Evolutionary conservation across 2,329 filamentous ascomycete species (phyloP), one percentile per base, ranked within the genome.

Genomic region (Monascus ruber): DNA sequence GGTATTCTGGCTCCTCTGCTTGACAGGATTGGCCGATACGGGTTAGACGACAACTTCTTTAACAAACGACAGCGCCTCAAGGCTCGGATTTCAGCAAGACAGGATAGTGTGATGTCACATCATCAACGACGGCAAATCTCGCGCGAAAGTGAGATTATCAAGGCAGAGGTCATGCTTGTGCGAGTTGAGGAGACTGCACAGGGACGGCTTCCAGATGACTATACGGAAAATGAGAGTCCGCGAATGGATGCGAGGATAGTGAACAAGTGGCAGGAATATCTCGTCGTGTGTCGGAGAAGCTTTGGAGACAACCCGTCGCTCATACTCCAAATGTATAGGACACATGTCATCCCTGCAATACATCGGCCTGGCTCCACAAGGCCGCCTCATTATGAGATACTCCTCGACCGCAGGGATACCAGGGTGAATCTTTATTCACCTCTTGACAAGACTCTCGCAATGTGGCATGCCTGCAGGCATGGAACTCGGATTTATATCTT

Each of bases 121-220:
- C 50, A 56, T 33, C 53, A 59, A 6, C 56, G 52, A 35, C 55
- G 62, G 37, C 56, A 54, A 26, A 60, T 69, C 24, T 52, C 66
- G 24, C 61, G 66, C 38, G 71, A 77, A 47, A 79, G 79, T 4
- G 71, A 79, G 44, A 74, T 82, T 37, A 64, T 82, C 41, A 81
- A 81, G 56, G 77, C 79, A 58, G 77, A 81, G 52, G 76, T 73
- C 42, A 83, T 83, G 79, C 69, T 83, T 24, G 72, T 82, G 17
- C 69, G 76, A 24, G 69, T 80, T 24, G 79, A 80, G 48, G 65
- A 66, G 32, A 70, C 65, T 5, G 50, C 65, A 32, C 68, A 71
- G 45, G 63, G 61, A n/a, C 48, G 71, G 3, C 59, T 79, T 6
- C 71, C 75, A 1, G 68, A 72, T 5, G 75, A 81, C 41, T 82